Conservation (phyloP, 2,329 filamentous ascomycete genomes). For the Aotearoamyces nothofagi region DNA sequence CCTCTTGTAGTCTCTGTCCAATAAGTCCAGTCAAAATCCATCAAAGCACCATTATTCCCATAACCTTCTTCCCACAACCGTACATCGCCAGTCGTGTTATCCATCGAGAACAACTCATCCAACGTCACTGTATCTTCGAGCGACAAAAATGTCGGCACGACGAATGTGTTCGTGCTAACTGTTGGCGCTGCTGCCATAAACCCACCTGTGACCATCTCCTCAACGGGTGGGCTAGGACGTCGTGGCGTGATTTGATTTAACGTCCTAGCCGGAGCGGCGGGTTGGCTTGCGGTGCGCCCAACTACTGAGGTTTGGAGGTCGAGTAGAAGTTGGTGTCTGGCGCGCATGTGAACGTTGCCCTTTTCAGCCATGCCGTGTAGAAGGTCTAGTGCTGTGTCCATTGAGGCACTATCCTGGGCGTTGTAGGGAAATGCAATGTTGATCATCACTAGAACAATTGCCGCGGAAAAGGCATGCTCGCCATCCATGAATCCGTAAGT, state of each 20-base stretch:
- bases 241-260: conserved; percentile 1
- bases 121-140: conserved; percentile 7
- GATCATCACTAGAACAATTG: conserved; percentile 37
- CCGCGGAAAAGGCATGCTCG: conserved; percentile 37
- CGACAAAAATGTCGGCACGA: conserved; percentile 2
- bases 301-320: conserved; percentile 20
- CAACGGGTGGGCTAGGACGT: background rate
- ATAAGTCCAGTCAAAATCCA: conserved; percentile 16
- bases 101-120: conserved; percentile 19
- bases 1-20: conserved; percentile 3
- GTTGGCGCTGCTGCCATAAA: background rate
- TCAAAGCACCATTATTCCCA: conserved; percentile 25
- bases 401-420: conserved; percentile 24
- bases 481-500: conserved; percentile 43
- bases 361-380: conserved; percentile 34
- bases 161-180: background rate
- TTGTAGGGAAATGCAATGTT: conserved; percentile 34
- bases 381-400: conserved; percentile 30
- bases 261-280: conserved; percentile 8
- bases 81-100: conserved; percentile 22
- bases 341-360: conserved; percentile 33
- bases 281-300: too few species aligned
- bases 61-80: conserved; percentile 26
- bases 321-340: conserved; percentile 22
- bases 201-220: conserved; percentile 2